Percentiles rank a stretch among this genome's conserved stretches.
Evolutionary conservation across 192 early-diverging fungal species (phyloP).

Genomic region (Coemansia sp.): DNA sequence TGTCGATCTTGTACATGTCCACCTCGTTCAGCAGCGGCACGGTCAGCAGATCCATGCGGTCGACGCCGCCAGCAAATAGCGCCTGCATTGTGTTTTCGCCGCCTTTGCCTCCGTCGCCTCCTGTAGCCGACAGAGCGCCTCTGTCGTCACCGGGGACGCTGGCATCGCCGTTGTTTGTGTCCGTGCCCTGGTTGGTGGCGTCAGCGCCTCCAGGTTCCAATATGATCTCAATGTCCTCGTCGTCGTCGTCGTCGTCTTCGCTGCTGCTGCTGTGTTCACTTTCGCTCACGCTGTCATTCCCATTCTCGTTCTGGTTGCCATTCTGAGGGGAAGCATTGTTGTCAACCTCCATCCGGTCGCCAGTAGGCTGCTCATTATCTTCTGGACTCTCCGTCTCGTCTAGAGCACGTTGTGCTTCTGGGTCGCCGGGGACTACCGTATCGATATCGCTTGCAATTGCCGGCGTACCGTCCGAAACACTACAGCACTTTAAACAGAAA

Average conservation of each 20-base stretch:
- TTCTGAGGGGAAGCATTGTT: too few relatives aligned
- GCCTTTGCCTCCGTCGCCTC: not conserved
- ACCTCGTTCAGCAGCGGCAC: conserved; percentile 61
- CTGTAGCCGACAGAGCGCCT: not conserved
- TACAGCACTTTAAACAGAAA: too few relatives aligned
- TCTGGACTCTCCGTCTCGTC: too few relatives aligned
- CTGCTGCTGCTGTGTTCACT: conserved; percentile 6
- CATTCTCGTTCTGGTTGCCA: not conserved
- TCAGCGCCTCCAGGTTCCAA: conserved; percentile 31
- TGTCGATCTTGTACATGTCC: conserved; percentile 83
- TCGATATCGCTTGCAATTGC: not conserved
- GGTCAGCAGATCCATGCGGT: conserved; percentile 40
- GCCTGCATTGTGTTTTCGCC: conserved; percentile 15
- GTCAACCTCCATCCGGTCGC: too few relatives aligned
- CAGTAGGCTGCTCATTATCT: too few relatives aligned
- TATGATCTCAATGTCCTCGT: conserved; percentile 43
- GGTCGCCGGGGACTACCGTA: not conserved
- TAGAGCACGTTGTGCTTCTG: too few relatives aligned
- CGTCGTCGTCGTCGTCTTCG: conserved; percentile 9
- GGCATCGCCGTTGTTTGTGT: not conserved
- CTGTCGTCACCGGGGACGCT: not conserved
- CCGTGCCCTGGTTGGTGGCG: conserved; percentile 9
- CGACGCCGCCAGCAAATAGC: conserved; percentile 27
- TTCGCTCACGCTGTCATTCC: not conserved
- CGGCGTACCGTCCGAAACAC: not conserved